phyloP scores from a whole-genome alignment of 2,329 filamentous ascomycete species.

The Fusarium paranaense region DNA sequence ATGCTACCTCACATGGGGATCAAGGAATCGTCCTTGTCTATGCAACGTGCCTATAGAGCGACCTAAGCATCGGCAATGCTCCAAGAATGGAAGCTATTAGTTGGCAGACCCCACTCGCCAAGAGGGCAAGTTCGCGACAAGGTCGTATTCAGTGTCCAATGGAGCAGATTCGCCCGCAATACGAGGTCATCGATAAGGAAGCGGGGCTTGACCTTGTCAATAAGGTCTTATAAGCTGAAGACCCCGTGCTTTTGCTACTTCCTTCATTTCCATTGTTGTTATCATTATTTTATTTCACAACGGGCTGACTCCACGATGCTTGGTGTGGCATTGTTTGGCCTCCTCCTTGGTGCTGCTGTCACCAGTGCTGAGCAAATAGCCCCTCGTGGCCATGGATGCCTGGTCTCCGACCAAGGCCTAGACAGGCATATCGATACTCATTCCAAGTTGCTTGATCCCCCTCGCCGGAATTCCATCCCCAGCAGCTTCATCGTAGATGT shows the following conservation, averaged over 20 bases:
- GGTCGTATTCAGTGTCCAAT: neutral
- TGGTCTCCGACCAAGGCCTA: neutral
- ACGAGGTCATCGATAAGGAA: neutral
- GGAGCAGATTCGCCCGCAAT: neutral
- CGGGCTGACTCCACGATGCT: neutral
- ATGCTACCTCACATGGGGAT: too few species aligned
- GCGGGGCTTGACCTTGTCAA: too few species aligned
- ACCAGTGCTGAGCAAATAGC: neutral
- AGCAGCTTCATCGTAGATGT: constrained; percentile 40
- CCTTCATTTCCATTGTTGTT: neutral
- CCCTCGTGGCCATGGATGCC: constrained; percentile 1
- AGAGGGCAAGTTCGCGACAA: neutral
- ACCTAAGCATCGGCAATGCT: neutral
- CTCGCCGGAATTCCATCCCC: constrained; percentile 20
- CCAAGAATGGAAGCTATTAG: neutral
- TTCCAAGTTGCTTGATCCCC: too few species aligned
- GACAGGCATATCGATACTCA: neutral
- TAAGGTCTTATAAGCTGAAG: neutral
- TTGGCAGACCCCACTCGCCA: neutral
- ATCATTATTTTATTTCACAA: neutral
- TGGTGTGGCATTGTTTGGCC: neutral
- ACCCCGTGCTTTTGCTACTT: neutral
- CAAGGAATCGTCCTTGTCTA: too few species aligned
- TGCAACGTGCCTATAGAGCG: too few species aligned
- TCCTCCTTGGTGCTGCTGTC: neutral